Evolutionary conservation across 2,329 filamentous ascomycete species (phyloP).

Genomic region (Scopulariopsis brevicaulis): DNA sequence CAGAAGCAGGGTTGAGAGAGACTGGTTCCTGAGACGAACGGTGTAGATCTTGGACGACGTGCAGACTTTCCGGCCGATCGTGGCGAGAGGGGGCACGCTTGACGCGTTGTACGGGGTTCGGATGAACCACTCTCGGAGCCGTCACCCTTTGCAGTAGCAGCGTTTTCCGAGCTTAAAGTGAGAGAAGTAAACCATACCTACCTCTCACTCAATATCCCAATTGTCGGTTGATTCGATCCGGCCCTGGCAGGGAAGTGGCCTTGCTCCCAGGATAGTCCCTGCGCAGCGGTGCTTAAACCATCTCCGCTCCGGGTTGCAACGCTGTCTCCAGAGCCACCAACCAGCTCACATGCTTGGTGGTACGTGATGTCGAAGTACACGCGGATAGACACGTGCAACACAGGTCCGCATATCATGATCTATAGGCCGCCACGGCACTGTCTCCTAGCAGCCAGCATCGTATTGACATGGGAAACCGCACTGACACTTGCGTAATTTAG

Average conservation of each 20-base stretch:
- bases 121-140: neutral
- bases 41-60: neutral
- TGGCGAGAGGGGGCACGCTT: neutral
- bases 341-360: neutral
- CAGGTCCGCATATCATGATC: neutral
- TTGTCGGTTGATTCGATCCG: neutral
- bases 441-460: neutral
- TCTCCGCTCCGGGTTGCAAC: neutral
- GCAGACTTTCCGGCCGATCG: neutral
- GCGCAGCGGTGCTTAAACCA: neutral
- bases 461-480: neutral
- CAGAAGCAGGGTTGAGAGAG: neutral
- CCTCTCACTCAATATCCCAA: too few relatives aligned
- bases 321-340: neutral
- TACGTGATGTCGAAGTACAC: neutral
- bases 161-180: too few relatives aligned
- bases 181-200: too few relatives aligned
- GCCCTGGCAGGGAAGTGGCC: neutral
- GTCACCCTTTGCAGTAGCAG: too few relatives aligned
- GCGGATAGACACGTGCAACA: neutral
- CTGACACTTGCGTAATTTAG: neutral
- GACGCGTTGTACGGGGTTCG: neutral
- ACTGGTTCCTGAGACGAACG: neutral
- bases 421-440: neutral
- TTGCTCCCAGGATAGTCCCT: neutral